Percentiles rank a stretch among this genome's conserved stretches.
These are phyloP conservation scores for Chlorella ohadii DNA, from an alignment of 139 green algal genomes.

Conservation along the genomic window DNA sequence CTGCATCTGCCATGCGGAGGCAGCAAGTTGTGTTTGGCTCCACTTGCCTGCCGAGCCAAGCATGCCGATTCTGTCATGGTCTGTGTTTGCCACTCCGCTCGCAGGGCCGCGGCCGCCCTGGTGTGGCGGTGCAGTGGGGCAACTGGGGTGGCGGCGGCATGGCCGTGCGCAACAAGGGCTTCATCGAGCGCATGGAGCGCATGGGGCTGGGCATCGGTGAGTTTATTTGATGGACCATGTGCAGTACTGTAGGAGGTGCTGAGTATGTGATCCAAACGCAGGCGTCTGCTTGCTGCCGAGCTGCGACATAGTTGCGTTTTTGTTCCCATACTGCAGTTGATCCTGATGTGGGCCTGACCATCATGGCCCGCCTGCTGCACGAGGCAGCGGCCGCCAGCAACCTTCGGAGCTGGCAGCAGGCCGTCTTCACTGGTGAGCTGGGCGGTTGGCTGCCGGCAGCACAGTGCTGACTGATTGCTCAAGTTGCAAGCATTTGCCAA, in stretches of 20 bases:
- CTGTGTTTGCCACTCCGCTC: not conserved
- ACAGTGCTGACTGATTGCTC: no score
- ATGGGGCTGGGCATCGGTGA: slow-evolving; percentile 76
- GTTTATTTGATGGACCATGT: no score
- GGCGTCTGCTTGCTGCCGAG: no score
- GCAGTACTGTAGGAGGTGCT: no score
- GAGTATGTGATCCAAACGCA: no score
- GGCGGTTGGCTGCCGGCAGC: no score
- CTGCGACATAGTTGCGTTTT: no score
- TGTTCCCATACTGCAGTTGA: no score
- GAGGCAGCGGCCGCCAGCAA: not conserved
- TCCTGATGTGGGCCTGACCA: slow-evolving; percentile 55
- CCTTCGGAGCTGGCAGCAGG: slow-evolving; percentile 20
- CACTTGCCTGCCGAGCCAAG: no score
- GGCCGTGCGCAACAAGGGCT: slow-evolving; percentile 42
- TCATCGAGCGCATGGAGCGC: slow-evolving; percentile 55
- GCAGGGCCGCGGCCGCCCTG: not conserved
- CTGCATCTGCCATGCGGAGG: no score
- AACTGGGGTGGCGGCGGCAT: slow-evolving; percentile 62
- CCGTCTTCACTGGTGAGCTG: not conserved
- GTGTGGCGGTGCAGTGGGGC: slow-evolving; percentile 58
- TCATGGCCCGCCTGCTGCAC: slow-evolving; percentile 44
- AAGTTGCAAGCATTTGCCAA: no score
- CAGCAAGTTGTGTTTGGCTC: no score
- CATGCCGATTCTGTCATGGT: not conserved